Evolutionary conservation across 202 grass and related monocot species (phyloP), one percentile per base, ranked within the genome.

Genomic region (Hordeum pubiflorum): DNA sequence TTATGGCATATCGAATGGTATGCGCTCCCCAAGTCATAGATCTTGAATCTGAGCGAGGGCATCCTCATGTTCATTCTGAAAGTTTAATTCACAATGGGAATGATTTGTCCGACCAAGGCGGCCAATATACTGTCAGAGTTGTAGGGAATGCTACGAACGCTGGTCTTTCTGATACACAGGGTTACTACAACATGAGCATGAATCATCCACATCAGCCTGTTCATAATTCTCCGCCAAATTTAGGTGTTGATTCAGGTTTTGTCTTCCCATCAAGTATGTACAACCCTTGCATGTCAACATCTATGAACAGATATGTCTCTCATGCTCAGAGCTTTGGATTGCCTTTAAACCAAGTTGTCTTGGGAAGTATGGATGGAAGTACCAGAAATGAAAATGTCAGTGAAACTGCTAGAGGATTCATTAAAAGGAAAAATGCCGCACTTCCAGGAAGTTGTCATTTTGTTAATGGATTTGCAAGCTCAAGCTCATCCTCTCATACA

Each of bases 401-500:
- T 52, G 83, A 92, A 86, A 74, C 76, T 73, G 76, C 71, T 71
- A 84, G 80, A 63, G 90, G 77, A 78, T 72, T 76, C 62, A 58
- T 83, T 50, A 89, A 92, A 86, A 86, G 83, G 72, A 92, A 92
- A 89, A 92, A 78, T 84, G 80, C 61, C 10, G 65, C 76, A 38
- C 58, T 77, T 57, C 76, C 81, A 57, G 90, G 86, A 77, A 84
- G 72, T 76, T 86, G 73, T 72, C 87, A 83, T 79, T 81, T 82
- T 86, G 58, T 77, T 81, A 92, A 84, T 89, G 90, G 80, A 78
- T 84, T 81, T 81, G 83, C 83, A 77, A 81, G 90, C 77, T 89
- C 90, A 86, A 89, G 86, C 78, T 92, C 86, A 58, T 89, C 90
- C 75, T 86, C 90, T 79, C 60, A 91, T 55, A 57, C 76, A 63